Conservation (phyloP, 257 asterid genomes). For the Asclepias syriaca region DNA sequence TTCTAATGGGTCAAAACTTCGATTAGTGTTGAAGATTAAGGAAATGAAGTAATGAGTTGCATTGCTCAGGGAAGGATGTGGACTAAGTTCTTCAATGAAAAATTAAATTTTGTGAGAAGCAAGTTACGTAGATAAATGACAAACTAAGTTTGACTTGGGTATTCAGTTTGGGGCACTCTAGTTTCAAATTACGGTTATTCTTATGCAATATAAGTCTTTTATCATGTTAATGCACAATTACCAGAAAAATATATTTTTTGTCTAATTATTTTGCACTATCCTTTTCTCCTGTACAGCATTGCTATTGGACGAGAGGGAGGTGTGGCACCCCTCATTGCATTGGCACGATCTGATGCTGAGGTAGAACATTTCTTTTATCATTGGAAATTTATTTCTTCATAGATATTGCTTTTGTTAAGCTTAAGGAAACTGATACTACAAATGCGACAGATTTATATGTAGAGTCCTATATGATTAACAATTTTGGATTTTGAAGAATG, state of each 20-base stretch:
- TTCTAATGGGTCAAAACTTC: neutral
- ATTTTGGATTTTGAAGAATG: neutral
- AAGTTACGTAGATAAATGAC: neutral
- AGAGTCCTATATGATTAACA: neutral
- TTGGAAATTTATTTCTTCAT: neutral
- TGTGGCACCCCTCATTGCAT: slow-evolving; percentile 67
- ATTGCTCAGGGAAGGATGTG: neutral
- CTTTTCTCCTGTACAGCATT: slow-evolving; percentile 37
- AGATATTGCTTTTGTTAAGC: neutral
- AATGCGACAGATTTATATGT: no score
- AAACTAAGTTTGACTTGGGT: neutral
- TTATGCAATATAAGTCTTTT: neutral
- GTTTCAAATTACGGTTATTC: neutral
- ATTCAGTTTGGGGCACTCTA: neutral
- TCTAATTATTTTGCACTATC: neutral
- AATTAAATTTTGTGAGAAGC: neutral
- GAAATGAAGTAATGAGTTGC: neutral
- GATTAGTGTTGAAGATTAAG: neutral
- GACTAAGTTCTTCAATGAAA: neutral
- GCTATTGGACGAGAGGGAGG: slow-evolving; percentile 95
- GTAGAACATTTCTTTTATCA: slow-evolving; percentile 25
- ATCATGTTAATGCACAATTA: neutral
- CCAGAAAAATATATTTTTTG: neutral
- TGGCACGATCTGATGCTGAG: slow-evolving; percentile 70
- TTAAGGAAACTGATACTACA: neutral